Base-by-base conservation (phyloP, 192 early-diverging fungal genomes). In the Diversispora epigaea region DNA sequence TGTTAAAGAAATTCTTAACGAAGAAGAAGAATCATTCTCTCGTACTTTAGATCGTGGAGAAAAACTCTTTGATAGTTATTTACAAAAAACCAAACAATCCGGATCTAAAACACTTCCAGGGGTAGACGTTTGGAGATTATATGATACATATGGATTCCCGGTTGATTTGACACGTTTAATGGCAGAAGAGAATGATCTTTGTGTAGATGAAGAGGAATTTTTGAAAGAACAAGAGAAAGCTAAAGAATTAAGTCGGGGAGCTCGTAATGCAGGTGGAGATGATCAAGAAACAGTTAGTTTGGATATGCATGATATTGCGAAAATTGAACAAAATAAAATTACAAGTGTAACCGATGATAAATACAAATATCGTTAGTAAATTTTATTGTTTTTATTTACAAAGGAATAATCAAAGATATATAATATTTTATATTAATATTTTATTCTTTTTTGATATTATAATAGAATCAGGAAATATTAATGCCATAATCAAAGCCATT, bases 141-240 rank as follows among this genome's bases (percentile, higher is more conserved):
- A 99, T 75, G 97, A 98, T 78, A 99, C 97, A 14, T 99, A 95
- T 80, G 97, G 97, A 43, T 99, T 99, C 90, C 97, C 97, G 5
- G 93, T 97, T 2, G 97, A 99, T 80, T 86, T 99, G 61, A 99
- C 97, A 11, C 92, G 93, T 58, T 80, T 99, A 63, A 98, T 99
- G 96, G 96, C 97, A n/a, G 95, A 99, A 83, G 97, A 99, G 80
- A 91, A 89, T 79, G 93, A 91, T 10, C 81, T 98, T 61, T 70
- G 71, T 15, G 90, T 99, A 7, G 90, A 99, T 78, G 95, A 97
- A 80, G 83, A 81, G 46, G 92, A 88, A 78, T 98, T 97, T 72
- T 82, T 90, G 77, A 79, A 76, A 12, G 93, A 91, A 75, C 93
- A 93, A 80, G 83, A 89, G 76, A 86, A 84, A 60, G 91, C 96